Percentiles rank a stretch among this genome's conserved stretches.
Evolutionary conservation across 306 rosid species (phyloP).

Genomic region (Mimosa bimucronata): DNA sequence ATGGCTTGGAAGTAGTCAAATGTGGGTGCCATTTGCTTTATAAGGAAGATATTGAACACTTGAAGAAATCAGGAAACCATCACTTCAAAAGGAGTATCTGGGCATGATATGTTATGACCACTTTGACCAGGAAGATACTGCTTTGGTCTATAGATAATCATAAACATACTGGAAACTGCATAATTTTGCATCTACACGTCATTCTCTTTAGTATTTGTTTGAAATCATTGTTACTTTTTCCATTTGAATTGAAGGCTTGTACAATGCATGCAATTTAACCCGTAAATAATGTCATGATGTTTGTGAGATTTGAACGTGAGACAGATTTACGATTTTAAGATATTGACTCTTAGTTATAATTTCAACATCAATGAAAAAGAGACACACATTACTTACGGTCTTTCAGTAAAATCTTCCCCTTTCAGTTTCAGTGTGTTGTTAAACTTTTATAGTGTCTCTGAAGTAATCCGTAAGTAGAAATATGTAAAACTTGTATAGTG

Average conservation of each 20-base stretch:
- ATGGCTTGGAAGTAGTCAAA: conserved; percentile 15
- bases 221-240: neutral
- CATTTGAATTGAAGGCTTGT: neutral
- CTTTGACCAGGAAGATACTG: neutral
- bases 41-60: conserved; percentile 1
- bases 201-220: neutral
- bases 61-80: neutral
- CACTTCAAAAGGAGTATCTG: neutral
- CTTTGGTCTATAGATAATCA: neutral
- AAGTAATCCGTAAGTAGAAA: too few relatives aligned
- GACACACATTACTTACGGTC: too few relatives aligned
- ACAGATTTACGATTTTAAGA: too few relatives aligned
- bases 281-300: neutral
- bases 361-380: too few relatives aligned
- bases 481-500: too few relatives aligned
- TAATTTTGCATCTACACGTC: neutral
- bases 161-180: neutral
- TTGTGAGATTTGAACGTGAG: neutral
- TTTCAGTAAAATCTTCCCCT: too few relatives aligned
- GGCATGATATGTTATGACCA: neutral
- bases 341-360: too few relatives aligned
- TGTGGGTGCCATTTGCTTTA: neutral
- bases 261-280: neutral
- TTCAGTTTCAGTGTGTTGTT: too few relatives aligned
- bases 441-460: too few relatives aligned